Base-by-base conservation (phyloP, 305 asterid species). In the Solanum chacoense region DNA sequence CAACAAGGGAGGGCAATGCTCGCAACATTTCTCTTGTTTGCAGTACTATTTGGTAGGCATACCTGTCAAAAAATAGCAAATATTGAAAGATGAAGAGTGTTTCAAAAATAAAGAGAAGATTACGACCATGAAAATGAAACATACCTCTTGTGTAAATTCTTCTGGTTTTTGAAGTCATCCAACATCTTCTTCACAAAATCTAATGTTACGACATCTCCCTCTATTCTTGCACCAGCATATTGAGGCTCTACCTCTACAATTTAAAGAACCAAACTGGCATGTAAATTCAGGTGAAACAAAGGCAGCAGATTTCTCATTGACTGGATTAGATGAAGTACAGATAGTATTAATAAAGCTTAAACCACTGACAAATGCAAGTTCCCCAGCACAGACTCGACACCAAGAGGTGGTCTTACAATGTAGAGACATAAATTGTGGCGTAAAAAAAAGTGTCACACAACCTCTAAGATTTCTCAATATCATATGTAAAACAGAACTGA, bases 101-200 rank as follows among this genome's bases (percentile, higher is more conserved):
- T 14, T 31, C 42, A 31, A 71, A 83, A 50, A 13, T 45, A 85
- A 76, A 18, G 71, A 87, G 85, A 76, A 38, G 71, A 40, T 77
- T 55, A 76, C 31, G 11, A 71, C 78, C 67, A 38, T 38, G 24
- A 4, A 31, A 74, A 87, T 9, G 85, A 76, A 40, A 65, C 74
- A 94, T 90, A 97, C 99, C 99, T 90, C 91, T 92, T 95, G 87
- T 97, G 99, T 77, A 97, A 89, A 89, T 89, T 90, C 95, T 95
- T 96, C 91, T 95, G 99, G n/a, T 94, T 96, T 94, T 93, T 97
- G 95, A 97, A 97, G 90, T 96, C 98, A 38, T 97, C 96, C 96
- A 97, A 92, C 99, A 97, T 96, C 91, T 93, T 92, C 94, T 95
- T 95, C 90, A 97, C 96, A 91, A 96, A 96, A 89, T 95, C 98